Conservation (phyloP, 2,329 filamentous ascomycete genomes). For the Xylaria digitata region DNA sequence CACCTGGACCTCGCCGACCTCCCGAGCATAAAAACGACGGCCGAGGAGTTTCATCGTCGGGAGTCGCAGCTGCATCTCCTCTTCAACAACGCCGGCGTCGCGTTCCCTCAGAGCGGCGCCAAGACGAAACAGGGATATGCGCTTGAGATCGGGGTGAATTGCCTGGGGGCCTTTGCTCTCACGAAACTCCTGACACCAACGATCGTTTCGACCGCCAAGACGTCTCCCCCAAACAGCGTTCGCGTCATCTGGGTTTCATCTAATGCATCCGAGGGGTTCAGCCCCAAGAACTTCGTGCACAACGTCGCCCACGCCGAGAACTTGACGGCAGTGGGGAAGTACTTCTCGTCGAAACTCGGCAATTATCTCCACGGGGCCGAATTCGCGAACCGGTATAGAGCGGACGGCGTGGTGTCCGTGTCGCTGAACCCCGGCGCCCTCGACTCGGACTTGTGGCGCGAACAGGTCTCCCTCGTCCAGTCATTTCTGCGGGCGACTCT, state of each 20-base stretch:
- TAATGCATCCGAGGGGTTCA: slow-evolving; percentile 24
- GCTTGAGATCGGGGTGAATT: slow-evolving; percentile 44
- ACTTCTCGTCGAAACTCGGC: slow-evolving; percentile 39
- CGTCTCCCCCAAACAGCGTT: slow-evolving; percentile 31
- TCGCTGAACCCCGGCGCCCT: slow-evolving; percentile 37
- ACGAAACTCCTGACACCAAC: slow-evolving; percentile 39
- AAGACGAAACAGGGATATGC: slow-evolving; percentile 48
- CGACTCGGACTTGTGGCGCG: slow-evolving; percentile 34
- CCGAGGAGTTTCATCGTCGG: slow-evolving; percentile 61
- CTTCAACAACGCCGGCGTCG: slow-evolving; percentile 61
- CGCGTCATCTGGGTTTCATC: slow-evolving; percentile 42
- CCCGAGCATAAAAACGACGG: slow-evolving; percentile 53
- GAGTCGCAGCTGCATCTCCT: slow-evolving; percentile 67
- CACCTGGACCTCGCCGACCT: slow-evolving; percentile 41
- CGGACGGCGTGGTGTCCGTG: slow-evolving; percentile 37
- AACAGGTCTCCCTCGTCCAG: slow-evolving; percentile 12
- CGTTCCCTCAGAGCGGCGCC: slow-evolving; percentile 56
- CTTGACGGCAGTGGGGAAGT: slow-evolving; percentile 31
- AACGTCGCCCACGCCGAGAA: slow-evolving; percentile 39
- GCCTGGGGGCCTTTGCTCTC: slow-evolving; percentile 41
- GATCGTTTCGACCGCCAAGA: slow-evolving; percentile 32
- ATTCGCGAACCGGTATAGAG: slow-evolving; percentile 30
- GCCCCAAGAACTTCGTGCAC: slow-evolving; percentile 33
- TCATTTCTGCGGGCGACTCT: slow-evolving; percentile 26
- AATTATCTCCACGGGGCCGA: slow-evolving; percentile 39